phyloP scores from a whole-genome alignment of 192 early-diverging fungal genomes.

The Coemansia asiatica region DNA sequence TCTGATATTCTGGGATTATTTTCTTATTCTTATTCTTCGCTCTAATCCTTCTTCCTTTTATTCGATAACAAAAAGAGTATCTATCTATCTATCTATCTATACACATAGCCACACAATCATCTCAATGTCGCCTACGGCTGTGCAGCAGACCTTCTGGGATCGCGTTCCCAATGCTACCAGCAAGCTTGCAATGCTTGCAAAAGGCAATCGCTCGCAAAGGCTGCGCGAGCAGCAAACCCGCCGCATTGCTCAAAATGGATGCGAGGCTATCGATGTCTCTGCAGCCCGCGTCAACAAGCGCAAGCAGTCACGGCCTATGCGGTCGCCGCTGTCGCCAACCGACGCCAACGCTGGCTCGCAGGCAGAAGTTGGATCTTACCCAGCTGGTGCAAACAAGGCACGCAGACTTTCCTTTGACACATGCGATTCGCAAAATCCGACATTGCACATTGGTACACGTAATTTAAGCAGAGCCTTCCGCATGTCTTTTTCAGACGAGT shows the following conservation, averaged over 20 bases:
- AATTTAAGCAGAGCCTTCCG: slow-evolving; percentile 46
- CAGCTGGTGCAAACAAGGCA: slow-evolving; percentile 11
- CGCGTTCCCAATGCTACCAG: slow-evolving; percentile 50
- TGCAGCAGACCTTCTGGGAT: slow-evolving; percentile 53
- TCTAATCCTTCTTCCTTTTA: background rate
- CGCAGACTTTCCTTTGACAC: slow-evolving; percentile 37
- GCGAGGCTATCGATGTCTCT: background rate
- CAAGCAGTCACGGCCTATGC: slow-evolving; percentile 51
- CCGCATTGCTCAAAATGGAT: background rate
- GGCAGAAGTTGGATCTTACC: background rate
- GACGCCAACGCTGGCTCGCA: background rate
- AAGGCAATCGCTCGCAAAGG: slow-evolving; percentile 14
- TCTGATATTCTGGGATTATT: background rate
- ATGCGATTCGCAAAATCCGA: slow-evolving; percentile 1
- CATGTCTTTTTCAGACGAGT: slow-evolving; percentile 50
- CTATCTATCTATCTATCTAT: background rate
- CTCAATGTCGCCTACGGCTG: slow-evolving; percentile 18
- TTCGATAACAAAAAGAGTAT: background rate
- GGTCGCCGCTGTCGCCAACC: slow-evolving; percentile 34
- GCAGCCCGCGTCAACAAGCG: slow-evolving; percentile 45
- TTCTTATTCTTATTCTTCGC: background rate
- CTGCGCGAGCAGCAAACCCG: background rate
- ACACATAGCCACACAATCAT: background rate
- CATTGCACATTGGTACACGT: slow-evolving; percentile 8
- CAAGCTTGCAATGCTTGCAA: slow-evolving; percentile 33